Conservation (phyloP, 495 filamentous ascomycete species). For the Parathielavia appendiculata region DNA sequence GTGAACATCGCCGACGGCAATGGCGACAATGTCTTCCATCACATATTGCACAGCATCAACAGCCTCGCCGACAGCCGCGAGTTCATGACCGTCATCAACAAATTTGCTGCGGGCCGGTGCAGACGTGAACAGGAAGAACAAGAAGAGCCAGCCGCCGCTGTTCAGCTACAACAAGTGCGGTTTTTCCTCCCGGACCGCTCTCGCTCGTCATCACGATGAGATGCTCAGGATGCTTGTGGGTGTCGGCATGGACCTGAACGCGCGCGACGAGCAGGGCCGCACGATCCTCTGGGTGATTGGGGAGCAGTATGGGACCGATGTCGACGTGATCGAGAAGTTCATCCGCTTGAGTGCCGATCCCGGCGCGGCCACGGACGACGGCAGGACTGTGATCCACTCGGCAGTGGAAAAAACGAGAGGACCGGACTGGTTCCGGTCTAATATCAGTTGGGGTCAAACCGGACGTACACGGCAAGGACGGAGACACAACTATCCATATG, state of each 20-base stretch:
- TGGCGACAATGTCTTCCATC: constrained; percentile 7
- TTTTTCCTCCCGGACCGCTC: no score
- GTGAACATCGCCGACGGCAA: neutral
- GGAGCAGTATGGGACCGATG: neutral
- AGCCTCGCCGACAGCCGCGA: neutral
- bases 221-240: neutral
- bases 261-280: constrained; percentile 1
- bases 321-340: neutral
- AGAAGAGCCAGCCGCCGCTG: neutral
- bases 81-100: neutral
- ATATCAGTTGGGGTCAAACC: neutral
- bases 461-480: neutral
- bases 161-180: no score
- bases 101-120: neutral
- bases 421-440: neutral
- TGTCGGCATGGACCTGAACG: constrained; percentile 9
- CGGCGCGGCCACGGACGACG: neutral
- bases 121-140: constrained; percentile 7
- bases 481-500: neutral
- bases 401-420: neutral
- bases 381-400: constrained; percentile 1
- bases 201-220: neutral
- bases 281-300: neutral
- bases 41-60: neutral
- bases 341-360: constrained; percentile 8